Base-by-base conservation (phyloP, 2,329 filamentous ascomycete genomes). In the Colletotrichum camelliae region DNA sequence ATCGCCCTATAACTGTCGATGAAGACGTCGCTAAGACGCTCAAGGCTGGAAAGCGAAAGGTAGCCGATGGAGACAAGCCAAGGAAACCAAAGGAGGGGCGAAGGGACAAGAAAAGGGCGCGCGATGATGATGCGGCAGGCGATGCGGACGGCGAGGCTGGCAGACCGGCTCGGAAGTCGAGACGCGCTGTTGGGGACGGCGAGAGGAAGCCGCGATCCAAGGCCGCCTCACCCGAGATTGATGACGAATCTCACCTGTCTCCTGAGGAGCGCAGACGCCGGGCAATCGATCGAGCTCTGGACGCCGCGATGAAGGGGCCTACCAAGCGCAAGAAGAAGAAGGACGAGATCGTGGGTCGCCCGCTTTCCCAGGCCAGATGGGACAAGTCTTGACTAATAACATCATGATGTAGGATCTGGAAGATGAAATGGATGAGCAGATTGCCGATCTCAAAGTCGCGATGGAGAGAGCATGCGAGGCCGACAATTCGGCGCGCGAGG, bases 381-480 rank as follows among this genome's bases (percentile, higher is more conserved):
- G 48, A 48, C 27, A n/a, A 31, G 18, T 60, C 24, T n/a, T 68
- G 29, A 52, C 80, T 83, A 79, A 83, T 79, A 21, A n/a, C 33
- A 10, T 27, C 21, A 8, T 27, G 18, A 37, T 77, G 13, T 80
- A 96, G 94, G 96, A 98, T 79, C 89, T 98, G 62, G 96, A 98
- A 83, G 93, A 95, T 80, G 93, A 94, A 86, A 94, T 96, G 79
- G 97, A 98, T 83, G 94, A 96, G 60, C 94, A 97, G 81, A 96
- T 99, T 78, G 95, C 95, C 73, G 90, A 94, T 65, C 93, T 99
- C 83, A 97, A 97, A 81, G 90, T 94, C 70, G 92, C 93, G 72
- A 99, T 99, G 96, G 96, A 97, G 79, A 90, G 93, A 79, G 97
- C 97, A 18, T 98, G 96, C 76, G 92, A 96, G 84, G 91, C 93